Conservation (phyloP, 176 grass and related monocot species). For the Oropetium thomaeum region DNA sequence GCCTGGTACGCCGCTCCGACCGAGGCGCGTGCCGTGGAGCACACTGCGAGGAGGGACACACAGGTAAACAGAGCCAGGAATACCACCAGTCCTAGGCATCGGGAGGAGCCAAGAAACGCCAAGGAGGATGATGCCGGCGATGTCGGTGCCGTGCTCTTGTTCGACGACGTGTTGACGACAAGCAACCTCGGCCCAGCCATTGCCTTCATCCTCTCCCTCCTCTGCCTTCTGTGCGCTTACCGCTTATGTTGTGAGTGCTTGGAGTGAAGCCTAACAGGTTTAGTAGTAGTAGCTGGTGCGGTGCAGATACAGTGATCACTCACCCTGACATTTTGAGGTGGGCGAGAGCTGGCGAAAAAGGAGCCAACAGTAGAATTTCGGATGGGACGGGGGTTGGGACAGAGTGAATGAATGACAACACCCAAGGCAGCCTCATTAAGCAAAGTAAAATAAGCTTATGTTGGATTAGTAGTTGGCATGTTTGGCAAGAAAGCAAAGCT, state of each 20-base stretch:
- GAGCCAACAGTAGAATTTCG: constrained; percentile 15
- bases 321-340: constrained; percentile 33
- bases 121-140: not conserved
- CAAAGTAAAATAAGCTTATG: constrained; percentile 36
- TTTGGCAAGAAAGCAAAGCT: constrained; percentile 47
- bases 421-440: constrained; percentile 8
- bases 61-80: constrained; percentile 60
- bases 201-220: constrained; percentile 10
- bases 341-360: not conserved
- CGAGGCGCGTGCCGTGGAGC: constrained; percentile 43
- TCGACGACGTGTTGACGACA: constrained; percentile 35
- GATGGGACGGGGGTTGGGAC: constrained; percentile 30
- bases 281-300: not conserved
- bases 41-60: constrained; percentile 67
- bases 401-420: not conserved
- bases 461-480: constrained; percentile 43
- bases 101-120: constrained; percentile 33
- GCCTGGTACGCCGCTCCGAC: constrained; percentile 17
- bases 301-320: constrained; percentile 11
- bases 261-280: not conserved
- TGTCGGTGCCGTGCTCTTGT: constrained; percentile 32
- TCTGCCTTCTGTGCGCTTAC: not conserved
- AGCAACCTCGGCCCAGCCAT: constrained; percentile 41
- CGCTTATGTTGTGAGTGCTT: not conserved
- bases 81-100: constrained; percentile 50